A percentile compares a stretch with the other conserved stretches of the same genome.
Evolutionary conservation across 371 early-diverging fungal genomes (phyloP).

Genomic region (Mortierella sp.): DNA sequence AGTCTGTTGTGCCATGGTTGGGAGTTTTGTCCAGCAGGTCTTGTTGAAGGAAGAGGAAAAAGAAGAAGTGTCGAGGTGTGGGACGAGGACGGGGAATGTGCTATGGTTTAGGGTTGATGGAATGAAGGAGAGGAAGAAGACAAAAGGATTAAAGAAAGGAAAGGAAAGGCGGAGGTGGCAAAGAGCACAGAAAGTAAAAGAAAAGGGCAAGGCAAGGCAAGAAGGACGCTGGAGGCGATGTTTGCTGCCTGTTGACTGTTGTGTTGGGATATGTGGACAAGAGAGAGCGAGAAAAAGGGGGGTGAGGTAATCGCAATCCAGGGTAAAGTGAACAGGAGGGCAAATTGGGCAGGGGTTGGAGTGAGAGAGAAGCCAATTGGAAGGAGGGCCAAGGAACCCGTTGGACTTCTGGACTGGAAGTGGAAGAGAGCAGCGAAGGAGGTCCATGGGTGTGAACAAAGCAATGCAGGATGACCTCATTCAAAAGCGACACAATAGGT

Average conservation of each 20-base stretch:
- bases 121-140: not conserved
- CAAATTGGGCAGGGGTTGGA: too few species aligned
- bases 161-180: not conserved
- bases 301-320: too few species aligned
- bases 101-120: not conserved
- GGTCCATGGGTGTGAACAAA: too few species aligned
- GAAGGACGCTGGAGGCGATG: not conserved
- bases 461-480: not conserved
- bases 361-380: too few species aligned
- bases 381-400: too few species aligned
- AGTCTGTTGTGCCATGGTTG: constrained; percentile 23
- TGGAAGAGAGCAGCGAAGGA: too few species aligned
- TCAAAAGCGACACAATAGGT: too few species aligned
- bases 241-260: too few species aligned
- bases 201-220: not conserved
- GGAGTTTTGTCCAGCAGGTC: not conserved
- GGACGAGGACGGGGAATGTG: not conserved
- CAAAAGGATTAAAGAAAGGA: not conserved
- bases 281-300: not conserved
- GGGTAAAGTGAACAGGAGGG: too few species aligned
- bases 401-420: too few species aligned
- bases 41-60: not conserved
- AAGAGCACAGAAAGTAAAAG: too few species aligned
- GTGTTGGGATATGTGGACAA: too few species aligned
- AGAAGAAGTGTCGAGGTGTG: constrained; percentile 5